A percentile compares a stretch with the other conserved stretches of the same genome.
These are phyloP conservation scores for Colletotrichum sp. DNA, from an alignment of 2,329 filamentous ascomycete species.

Conservation along the genomic window DNA sequence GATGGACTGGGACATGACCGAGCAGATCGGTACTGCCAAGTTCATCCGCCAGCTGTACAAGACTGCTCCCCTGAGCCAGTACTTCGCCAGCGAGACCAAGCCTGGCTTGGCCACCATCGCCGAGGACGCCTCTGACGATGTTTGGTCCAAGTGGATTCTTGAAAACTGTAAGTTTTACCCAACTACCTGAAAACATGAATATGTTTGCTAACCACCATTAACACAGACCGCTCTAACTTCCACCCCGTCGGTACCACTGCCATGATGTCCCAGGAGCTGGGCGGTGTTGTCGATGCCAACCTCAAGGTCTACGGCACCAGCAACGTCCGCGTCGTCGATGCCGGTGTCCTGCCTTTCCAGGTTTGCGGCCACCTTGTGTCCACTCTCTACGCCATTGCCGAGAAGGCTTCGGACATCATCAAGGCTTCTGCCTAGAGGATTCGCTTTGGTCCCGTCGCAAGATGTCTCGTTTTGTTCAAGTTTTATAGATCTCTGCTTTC, in stretches of 20 bases:
- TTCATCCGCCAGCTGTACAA: constrained; percentile 33
- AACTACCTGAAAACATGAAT: background rate
- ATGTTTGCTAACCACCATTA: background rate
- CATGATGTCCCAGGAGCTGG: constrained; percentile 53
- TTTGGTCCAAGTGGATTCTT: constrained; percentile 6
- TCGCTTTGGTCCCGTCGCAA: rapidly evolving
- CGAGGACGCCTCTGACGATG: constrained; percentile 29
- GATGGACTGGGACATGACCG: constrained; percentile 37
- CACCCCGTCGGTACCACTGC: constrained; percentile 53
- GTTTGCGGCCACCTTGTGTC: constrained; percentile 54
- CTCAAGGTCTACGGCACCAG: constrained; percentile 55
- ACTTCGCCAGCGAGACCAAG: constrained; percentile 21
- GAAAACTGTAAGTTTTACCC: background rate
- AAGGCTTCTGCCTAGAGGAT: constrained; percentile 8
- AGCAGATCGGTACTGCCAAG: constrained; percentile 30
- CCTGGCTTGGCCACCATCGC: constrained; percentile 28
- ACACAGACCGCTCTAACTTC: constrained; percentile 32
- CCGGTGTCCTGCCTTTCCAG: constrained; percentile 52
- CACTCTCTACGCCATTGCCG: constrained; percentile 56
- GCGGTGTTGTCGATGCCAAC: constrained; percentile 50
- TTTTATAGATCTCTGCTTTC: background rate
- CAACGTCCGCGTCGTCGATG: constrained; percentile 54
- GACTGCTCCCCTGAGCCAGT: constrained; percentile 27
- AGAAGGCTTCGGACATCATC: constrained; percentile 43
- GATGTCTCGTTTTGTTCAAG: background rate